Evolutionary conservation across 441 rosid genomes (phyloP), one percentile per base, ranked within the genome.

Genomic region (Jatropha multifida): DNA sequence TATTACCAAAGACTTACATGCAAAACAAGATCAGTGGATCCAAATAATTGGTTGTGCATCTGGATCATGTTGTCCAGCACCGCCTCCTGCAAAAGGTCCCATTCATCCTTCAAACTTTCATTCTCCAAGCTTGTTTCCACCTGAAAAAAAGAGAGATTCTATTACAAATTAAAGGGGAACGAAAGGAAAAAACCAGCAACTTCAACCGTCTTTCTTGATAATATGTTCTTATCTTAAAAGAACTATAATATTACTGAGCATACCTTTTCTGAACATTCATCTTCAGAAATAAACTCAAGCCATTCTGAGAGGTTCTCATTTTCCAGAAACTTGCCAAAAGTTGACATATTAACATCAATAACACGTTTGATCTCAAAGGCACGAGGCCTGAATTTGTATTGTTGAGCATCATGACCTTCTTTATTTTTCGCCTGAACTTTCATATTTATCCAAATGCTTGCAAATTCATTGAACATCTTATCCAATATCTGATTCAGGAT

Each of bases 21-120:
- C 75, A 77, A 76, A 74, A 86, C 79, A 79, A 91, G 94, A 86
- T 88, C 79, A 38, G 40, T 77, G 27, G 96, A 92, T 20, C 98
- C 98, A 90, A 94, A 96, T 78, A 96, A 78, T 74, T 87, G 91
- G 78, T 85, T 91, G 81, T 94, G 97, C 18, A 85, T 80, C 82
- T 78, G 73, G 76, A 94, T 86, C 84, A 94, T 80, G 77, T 79
- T 79, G 78, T 82, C 81, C 73, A 90, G 71, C 10, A 84, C 72
- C 10, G 86, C 81, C 74, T 91, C 97, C 80, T 85, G 86, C 80
- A 90, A 80, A 59, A 85, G 81, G 80, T 84, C 83, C 97, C 97
- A 91, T 56, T 87, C 94, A 68, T 87, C 97, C 83, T 91, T 88
- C 82, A 88, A 82, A 83, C 75, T 82, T 74, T 83, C 91, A 73